Evolutionary conservation across 257 asterid genomes (phyloP).

Genomic region (Nicotiana sylvestris): DNA sequence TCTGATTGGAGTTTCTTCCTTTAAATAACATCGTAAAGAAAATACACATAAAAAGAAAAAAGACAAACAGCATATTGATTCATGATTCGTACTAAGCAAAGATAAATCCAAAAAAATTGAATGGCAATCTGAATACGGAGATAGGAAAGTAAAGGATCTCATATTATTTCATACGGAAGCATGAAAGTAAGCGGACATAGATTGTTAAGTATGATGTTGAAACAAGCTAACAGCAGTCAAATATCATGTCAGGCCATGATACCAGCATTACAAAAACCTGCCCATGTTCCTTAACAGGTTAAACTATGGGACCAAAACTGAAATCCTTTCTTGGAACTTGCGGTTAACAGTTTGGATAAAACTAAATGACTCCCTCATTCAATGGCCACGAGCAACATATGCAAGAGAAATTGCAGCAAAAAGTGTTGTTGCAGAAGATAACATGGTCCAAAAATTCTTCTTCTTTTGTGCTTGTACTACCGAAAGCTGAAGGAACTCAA

Average conservation of each 20-base stretch:
- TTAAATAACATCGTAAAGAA: no score
- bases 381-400: constrained; percentile 54
- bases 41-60: no score
- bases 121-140: no score
- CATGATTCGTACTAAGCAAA: no score
- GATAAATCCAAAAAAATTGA: no score
- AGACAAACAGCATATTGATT: no score
- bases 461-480: constrained; percentile 56
- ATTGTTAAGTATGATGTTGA: neutral
- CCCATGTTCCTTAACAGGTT: neutral
- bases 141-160: neutral
- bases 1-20: no score
- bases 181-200: neutral
- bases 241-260: neutral
- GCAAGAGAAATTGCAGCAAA: constrained; percentile 64
- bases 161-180: neutral
- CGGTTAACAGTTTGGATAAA: neutral
- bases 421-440: constrained; percentile 70
- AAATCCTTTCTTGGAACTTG: constrained; percentile 2
- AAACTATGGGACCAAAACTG: neutral
- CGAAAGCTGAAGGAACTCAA: constrained; percentile 39
- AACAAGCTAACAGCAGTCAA: neutral
- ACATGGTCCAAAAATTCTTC: constrained; percentile 61
- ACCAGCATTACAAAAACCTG: neutral
- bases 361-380: constrained; percentile 14